Percentiles rank a stretch among this genome's conserved stretches.
phyloP scores from a whole-genome alignment of 1,284 basidiomycete genomes.

The Earliella scabrosa region DNA sequence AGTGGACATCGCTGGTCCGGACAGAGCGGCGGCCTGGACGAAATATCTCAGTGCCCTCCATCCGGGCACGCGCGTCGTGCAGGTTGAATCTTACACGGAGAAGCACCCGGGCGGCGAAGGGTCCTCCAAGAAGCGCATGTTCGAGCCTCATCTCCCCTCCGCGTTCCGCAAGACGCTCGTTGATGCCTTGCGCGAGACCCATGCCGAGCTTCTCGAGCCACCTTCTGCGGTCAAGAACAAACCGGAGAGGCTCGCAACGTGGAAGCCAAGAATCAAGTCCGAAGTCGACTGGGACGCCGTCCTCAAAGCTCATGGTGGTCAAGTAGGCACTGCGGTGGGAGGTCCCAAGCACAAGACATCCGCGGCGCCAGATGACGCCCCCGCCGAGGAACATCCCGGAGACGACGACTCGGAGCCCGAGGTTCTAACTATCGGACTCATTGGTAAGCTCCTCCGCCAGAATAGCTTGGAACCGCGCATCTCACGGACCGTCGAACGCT shows the following conservation, averaged over 20 bases:
- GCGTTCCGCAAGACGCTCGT: slow-evolving; percentile 67
- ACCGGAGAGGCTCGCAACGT: slow-evolving; percentile 58
- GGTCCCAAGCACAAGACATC: slow-evolving; percentile 38
- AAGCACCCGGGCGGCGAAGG: slow-evolving; percentile 40
- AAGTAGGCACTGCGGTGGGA: slow-evolving; percentile 48
- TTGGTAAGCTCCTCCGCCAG: slow-evolving; percentile 52
- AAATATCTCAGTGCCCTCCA: slow-evolving; percentile 62
- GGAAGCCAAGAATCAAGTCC: slow-evolving; percentile 68
- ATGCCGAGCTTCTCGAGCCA: slow-evolving; percentile 71
- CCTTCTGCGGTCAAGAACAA: slow-evolving; percentile 61
- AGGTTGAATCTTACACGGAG: slow-evolving; percentile 74
- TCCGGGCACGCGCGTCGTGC: slow-evolving; percentile 63
- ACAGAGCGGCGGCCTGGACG: slow-evolving; percentile 65
- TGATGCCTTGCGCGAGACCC: slow-evolving; percentile 66
- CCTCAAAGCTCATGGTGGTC: slow-evolving; percentile 46
- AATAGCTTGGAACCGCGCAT: neutral
- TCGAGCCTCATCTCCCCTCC: slow-evolving; percentile 70
- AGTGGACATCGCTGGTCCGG: slow-evolving; percentile 59
- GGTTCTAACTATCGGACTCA: slow-evolving; percentile 81
- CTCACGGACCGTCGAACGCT: neutral
- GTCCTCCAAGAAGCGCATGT: slow-evolving; percentile 41
- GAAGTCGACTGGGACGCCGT: slow-evolving; percentile 78
- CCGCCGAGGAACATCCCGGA: slow-evolving; percentile 29
- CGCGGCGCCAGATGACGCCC: slow-evolving; percentile 17
- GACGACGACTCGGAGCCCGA: slow-evolving; percentile 47